Base-by-base conservation (phyloP, 2,329 filamentous ascomycete species). In the Penicillium sp. region DNA sequence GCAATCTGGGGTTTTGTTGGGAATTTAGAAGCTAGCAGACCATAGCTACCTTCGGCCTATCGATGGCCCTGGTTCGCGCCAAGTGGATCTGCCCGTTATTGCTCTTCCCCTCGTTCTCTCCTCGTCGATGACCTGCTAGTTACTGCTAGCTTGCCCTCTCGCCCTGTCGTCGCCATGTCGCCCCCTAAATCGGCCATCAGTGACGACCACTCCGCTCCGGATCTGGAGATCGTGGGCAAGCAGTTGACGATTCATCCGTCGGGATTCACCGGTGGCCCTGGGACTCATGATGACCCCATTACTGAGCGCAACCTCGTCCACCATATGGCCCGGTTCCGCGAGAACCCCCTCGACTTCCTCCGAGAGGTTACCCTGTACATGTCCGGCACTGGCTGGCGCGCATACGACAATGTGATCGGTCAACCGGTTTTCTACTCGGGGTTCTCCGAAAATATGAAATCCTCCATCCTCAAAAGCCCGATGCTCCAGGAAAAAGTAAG, bases 351-450 rank as follows among this genome's bases (percentile, higher is more conserved):
- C 58, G 81, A 91, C 58, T 97, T 97, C 70, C 84, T 97, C 24
- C 90, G 91, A 61, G 94, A 99, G 77, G 88, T 99, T 27, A 94
- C 90, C 40, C 81, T 96, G 27, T 92, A 97, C 74, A 89, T 97
- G 58, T 93, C 91, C 10, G 94, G 94, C 48, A 88, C 89, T 44
- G 93, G 92, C 69, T 99, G 94, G 94, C 89, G 94, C 55, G 90
- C 90, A 54, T 99, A 99, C 76, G 91, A 97, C 67, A 79, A 88
- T 56, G 83, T 92, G 56, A 87, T 97, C 63, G 94, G 94, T 18
- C 92, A 96, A 70, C 91, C 91, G 8, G 87, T 97, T 58, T 97
- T 93, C 77, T 99, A 97, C 72, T 76, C 87, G 0, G 94, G 94
- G 21, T 99, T 96, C 75, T 88, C 87, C 23, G 93, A 97, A 58